These are phyloP conservation scores for Pythium aphanidermatum DNA, from an alignment of 352 stramenopile species.

Conservation along the genomic window DNA sequence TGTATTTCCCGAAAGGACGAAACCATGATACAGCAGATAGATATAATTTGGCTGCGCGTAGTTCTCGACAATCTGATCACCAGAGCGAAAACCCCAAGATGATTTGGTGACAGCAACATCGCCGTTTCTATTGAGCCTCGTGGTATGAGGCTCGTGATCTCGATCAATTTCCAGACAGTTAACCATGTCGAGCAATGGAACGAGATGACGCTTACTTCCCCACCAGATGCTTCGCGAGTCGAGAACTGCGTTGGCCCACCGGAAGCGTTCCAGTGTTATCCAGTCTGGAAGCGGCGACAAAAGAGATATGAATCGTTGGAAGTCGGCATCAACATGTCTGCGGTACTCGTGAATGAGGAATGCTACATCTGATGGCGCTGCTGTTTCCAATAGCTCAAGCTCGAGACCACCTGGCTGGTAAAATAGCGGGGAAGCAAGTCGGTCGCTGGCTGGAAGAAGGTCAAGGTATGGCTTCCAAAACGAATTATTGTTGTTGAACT, in stretches of 20 bases:
- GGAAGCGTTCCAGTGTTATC: slow-evolving; percentile 56
- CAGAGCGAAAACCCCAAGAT: slow-evolving; percentile 51
- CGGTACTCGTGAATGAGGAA: slow-evolving; percentile 18
- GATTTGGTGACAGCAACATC: slow-evolving; percentile 62
- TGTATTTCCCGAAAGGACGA: slow-evolving; percentile 68
- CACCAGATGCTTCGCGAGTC: slow-evolving; percentile 94
- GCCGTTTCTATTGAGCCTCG: slow-evolving; percentile 20
- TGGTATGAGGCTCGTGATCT: slow-evolving; percentile 48
- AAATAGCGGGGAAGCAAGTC: slow-evolving; percentile 39
- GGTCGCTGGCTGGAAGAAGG: slow-evolving; percentile 44
- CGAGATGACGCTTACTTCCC: slow-evolving; percentile 82
- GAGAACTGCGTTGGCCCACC: slow-evolving; percentile 82
- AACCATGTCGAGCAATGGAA: slow-evolving; percentile 93
- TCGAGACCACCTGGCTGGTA: slow-evolving; percentile 16
- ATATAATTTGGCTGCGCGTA: slow-evolving; percentile 94
- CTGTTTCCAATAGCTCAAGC: slow-evolving; percentile 28
- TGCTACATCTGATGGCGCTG: slow-evolving; percentile 32
- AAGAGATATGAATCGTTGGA: neutral
- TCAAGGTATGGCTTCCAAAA: slow-evolving; percentile 85
- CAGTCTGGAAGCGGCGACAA: slow-evolving; percentile 17
- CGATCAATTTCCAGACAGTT: slow-evolving; percentile 72
- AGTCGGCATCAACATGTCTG: slow-evolving; percentile 7
- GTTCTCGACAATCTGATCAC: slow-evolving; percentile 88
- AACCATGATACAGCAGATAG: slow-evolving; percentile 91
- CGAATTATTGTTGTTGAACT: slow-evolving; percentile 50